These are phyloP conservation scores for Mycena chlorophos DNA, from an alignment of 768 basidiomycete species.

Conservation along the genomic window DNA sequence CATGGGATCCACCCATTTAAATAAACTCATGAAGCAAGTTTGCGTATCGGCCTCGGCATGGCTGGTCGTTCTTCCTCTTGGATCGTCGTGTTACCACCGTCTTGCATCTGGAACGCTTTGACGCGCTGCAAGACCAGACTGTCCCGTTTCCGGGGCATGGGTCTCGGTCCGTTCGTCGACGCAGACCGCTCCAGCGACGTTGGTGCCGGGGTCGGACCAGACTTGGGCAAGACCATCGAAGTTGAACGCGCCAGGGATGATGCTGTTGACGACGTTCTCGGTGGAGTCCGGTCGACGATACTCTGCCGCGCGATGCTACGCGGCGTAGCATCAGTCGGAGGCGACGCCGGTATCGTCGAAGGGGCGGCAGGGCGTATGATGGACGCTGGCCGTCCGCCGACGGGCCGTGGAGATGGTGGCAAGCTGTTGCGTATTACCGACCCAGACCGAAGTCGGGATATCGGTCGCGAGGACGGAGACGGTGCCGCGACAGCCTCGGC, in stretches of 20 bases:
- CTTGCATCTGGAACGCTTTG: constrained; percentile 13
- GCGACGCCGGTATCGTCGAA: not conserved
- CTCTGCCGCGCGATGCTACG: constrained; percentile 5
- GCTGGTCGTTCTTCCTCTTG: not conserved
- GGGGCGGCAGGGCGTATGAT: constrained; percentile 2
- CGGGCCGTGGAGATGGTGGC: constrained; percentile 20
- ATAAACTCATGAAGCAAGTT: not conserved
- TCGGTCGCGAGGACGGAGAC: not conserved
- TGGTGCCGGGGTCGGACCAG: not conserved
- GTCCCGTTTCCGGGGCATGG: constrained; percentile 14
- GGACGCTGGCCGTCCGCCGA: constrained; percentile 11
- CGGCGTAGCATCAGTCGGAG: not conserved
- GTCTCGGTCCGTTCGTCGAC: constrained; percentile 6
- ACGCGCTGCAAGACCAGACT: constrained; percentile 22
- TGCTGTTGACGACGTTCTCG: not conserved
- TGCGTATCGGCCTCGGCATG: not conserved
- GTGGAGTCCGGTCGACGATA: constrained; percentile 5
- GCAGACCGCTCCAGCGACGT: constrained; percentile 9
- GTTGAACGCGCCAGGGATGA: constrained; percentile 7
- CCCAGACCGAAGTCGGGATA: constrained; percentile 12
- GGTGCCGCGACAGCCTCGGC: not conserved
- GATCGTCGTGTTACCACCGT: not conserved
- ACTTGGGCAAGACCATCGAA: constrained; percentile 8
- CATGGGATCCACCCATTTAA: constrained; percentile 3
- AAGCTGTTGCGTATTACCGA: constrained; percentile 17